Base-by-base conservation (phyloP, 108 stramenopile genomes). In the Skeletonema marinoi region DNA sequence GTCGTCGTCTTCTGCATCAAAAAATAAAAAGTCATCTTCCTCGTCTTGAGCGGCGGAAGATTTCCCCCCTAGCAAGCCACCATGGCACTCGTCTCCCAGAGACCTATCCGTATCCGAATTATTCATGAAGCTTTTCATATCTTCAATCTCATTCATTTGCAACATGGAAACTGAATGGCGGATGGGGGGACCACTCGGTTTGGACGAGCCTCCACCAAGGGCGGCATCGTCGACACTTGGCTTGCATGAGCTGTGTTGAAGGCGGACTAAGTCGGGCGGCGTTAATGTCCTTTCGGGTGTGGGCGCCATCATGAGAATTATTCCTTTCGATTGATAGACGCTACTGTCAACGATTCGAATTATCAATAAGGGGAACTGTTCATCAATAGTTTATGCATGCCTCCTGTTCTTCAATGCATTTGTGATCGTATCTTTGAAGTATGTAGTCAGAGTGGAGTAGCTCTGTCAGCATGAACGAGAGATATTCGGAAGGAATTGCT, bases 131-230 rank as follows among this genome's bases (percentile, higher is more conserved):
- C 41, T 10, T 0, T 60, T 35, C 58, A 71, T 60, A 33, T 71
- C 70, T 25, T 11, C 9, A 39, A 71, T 36, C 36, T 59, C 70
- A 21, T 60, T 60, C 70, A 71, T 71, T 60, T 71, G 60, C 38
- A 71, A 19, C 70, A 71, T 71, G 32, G 70, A 60, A 14, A 17
- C 42, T 10, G 66, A 46, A 46, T 46, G 44, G 16, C 16, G 14
- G 3, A 46, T 46, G 44, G 16, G 14, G 44, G 44, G 1, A 2
- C 42, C 14, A 3, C 2, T 44, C 42, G 16, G 16, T 44, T 44
- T 44, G 42, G 42, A 12, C 13, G 14, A 14, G 14, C 2, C 8
- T 2, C 3, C 42, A 16, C 0, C 1, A 46, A 46, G 44, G 44
- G 11, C 16, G 44, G 16, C 44, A 5, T 46, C 4, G 16, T n/a